These are phyloP conservation scores for Ophiostoma sp. DNA, from an alignment of 2,329 filamentous ascomycete species.

Conservation along the genomic window DNA sequence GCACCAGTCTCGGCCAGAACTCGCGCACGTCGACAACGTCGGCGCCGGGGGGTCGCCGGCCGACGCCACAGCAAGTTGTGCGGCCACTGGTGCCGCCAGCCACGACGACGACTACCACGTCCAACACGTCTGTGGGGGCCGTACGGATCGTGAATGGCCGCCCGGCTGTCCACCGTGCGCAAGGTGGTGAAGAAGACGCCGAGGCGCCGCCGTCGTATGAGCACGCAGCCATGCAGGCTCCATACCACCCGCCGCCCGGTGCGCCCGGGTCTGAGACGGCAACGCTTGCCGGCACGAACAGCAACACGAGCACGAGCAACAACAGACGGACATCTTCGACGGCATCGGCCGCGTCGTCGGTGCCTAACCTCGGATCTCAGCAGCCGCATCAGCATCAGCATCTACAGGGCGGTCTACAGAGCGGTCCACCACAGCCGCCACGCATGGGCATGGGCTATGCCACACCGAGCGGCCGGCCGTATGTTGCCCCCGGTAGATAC, in stretches of 20 bases:
- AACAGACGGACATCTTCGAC: not conserved
- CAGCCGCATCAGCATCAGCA: not conserved
- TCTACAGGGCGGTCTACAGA: not conserved
- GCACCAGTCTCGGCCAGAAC: not conserved
- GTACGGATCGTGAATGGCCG: slow-evolving; percentile 12
- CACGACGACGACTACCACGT: not conserved
- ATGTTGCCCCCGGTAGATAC: not conserved
- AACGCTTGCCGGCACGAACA: not conserved
- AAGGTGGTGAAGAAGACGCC: slow-evolving; percentile 37
- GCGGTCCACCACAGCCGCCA: not conserved
- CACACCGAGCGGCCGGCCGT: not conserved
- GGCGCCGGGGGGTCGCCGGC: slow-evolving; percentile 8
- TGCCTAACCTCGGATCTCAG: too few relatives aligned
- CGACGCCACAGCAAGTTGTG: slow-evolving; percentile 31
- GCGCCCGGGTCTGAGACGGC: slow-evolving; percentile 29
- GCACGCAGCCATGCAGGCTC: slow-evolving; percentile 47
- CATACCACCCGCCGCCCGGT: slow-evolving; percentile 48
- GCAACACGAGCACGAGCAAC: not conserved
- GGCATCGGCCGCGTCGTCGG: not conserved
- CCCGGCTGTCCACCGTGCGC: slow-evolving; percentile 34
- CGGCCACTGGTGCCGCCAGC: slow-evolving; percentile 44
- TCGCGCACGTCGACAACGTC: not conserved
- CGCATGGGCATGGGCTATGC: not conserved
- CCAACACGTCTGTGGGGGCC: not conserved
- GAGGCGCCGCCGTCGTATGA: slow-evolving; percentile 55